phyloP scores from a whole-genome alignment of 2,329 filamentous ascomycete species.

The Westerdykella ornata region DNA sequence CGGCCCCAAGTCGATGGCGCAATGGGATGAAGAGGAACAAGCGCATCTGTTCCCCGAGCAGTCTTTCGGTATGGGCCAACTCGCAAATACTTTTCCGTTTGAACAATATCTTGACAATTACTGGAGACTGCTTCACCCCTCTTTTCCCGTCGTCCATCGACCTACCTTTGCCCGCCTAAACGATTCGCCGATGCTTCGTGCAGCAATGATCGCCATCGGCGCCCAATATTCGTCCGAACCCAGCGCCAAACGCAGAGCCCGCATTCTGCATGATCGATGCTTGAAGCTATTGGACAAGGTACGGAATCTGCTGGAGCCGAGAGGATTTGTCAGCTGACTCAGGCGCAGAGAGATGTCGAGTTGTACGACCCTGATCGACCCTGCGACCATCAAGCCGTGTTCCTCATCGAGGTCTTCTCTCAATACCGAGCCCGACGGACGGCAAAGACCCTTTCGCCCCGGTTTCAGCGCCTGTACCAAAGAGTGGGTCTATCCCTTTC shows the following conservation, averaged over 20 bases:
- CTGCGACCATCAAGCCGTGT: slow-evolving; percentile 41
- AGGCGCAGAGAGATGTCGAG: slow-evolving; percentile 21
- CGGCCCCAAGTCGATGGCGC: slow-evolving; percentile 27
- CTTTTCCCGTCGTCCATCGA: slow-evolving; percentile 41
- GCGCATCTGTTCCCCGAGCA: slow-evolving; percentile 31
- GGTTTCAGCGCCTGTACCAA: slow-evolving; percentile 35
- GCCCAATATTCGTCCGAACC: slow-evolving; percentile 36
- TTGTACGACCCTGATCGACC: slow-evolving; percentile 23
- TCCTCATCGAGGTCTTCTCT: slow-evolving; percentile 40
- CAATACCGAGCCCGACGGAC: slow-evolving; percentile 39
- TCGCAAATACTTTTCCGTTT: slow-evolving; percentile 28
- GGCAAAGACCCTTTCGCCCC: slow-evolving; percentile 31
- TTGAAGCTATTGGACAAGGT: slow-evolving; percentile 37
- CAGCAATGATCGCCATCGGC: slow-evolving; percentile 42
- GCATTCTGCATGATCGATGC: slow-evolving; percentile 38
- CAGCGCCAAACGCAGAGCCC: slow-evolving; percentile 31
- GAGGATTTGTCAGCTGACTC: slow-evolving; percentile 10
- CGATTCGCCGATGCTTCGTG: slow-evolving; percentile 40
- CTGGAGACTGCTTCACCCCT: slow-evolving; percentile 42
- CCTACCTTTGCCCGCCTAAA: slow-evolving; percentile 33
- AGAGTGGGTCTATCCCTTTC: slow-evolving; percentile 18
- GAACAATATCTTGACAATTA: slow-evolving; percentile 41
- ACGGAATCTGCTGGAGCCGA: slow-evolving; percentile 3
- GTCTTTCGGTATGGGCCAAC: slow-evolving; percentile 35
- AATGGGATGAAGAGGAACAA: slow-evolving; percentile 35